Evolutionary conservation across 73 alveolate species (phyloP), one percentile per base, ranked within the genome.

Genomic region (Durusdinium trenchii): DNA sequence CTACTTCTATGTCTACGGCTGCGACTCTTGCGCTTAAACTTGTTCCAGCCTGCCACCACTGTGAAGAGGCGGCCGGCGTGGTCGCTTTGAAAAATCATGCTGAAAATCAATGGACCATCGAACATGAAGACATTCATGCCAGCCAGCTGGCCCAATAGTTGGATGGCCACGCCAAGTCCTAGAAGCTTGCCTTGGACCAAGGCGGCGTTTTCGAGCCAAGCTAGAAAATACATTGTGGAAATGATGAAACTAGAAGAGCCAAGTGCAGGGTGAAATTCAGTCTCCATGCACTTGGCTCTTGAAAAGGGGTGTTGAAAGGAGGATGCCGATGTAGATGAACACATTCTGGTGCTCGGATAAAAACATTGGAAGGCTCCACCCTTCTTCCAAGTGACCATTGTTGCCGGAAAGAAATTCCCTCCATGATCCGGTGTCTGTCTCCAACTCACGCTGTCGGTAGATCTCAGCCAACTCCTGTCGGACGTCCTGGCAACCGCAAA

Each of bases 41-140:
- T 60, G 1, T 10, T 48, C 82, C 47, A 45, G 32, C 90, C 90
- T 79, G 90, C 46, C 3, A 79, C 90, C 48, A 79, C 26, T 62
- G 90, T 79, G 69, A 79, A 79, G 47, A 79, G 48, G 30, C 2
- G 46, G 35, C 90, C 90, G 28, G 90, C 90, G 54, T 79, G 90
- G 7, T 46, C 69, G 47, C 46, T 79, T 45, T 47, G 69, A 64
- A 86, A 86, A 64, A 86, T 46, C 47, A 32, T 86, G 47, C 60
- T 20, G 61, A 86, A 86, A 83, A 86, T 86, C 95, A 86, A 30
- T 30, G 95, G 95, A 20, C 95, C 95, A 43, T 86, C 95, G 83
- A 60, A 86, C 95, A 86, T 86, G 95, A 86, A 86, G 78, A 83
- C 95, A 46, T 86, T 79, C 95, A 86, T 86, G 51, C 95, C 95